These are phyloP conservation scores for Podila horticola DNA, from an alignment of 192 early-diverging fungal species.

Conservation along the genomic window DNA sequence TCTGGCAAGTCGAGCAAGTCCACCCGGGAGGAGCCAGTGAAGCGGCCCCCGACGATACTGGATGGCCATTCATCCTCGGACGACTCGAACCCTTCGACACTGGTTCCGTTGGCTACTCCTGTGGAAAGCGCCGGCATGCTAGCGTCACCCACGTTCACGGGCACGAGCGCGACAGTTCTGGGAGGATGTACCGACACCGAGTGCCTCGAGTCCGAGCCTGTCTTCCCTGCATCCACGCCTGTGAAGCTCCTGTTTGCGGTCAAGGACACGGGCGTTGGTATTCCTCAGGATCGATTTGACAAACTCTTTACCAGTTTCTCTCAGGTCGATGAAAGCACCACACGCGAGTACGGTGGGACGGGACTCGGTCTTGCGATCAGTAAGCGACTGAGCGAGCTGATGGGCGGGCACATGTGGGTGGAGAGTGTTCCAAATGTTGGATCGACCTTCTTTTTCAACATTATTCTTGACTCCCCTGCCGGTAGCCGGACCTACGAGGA, in stretches of 20 bases:
- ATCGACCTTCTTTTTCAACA: constrained; percentile 62
- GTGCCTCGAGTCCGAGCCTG: constrained; percentile 11
- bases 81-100: constrained; percentile 1
- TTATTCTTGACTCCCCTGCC: constrained; percentile 52
- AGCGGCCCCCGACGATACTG: not conserved
- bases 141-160: not conserved
- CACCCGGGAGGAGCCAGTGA: not conserved
- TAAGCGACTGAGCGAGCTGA: constrained; percentile 66
- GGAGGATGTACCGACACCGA: not conserved
- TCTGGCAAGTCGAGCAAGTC: not conserved
- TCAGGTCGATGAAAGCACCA: constrained; percentile 69
- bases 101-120: constrained; percentile 1
- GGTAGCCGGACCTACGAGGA: constrained; percentile 35
- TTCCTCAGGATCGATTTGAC: constrained; percentile 62
- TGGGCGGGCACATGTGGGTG: constrained; percentile 74
- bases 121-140: not conserved
- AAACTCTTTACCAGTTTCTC: constrained; percentile 72
- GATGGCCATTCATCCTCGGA: constrained; percentile 11
- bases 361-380: constrained; percentile 77
- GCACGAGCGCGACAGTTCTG: not conserved
- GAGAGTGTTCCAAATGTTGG: constrained; percentile 61
- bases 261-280: constrained; percentile 74
- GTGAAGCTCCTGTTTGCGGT: constrained; percentile 49
- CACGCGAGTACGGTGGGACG: constrained; percentile 67
- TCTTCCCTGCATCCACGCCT: constrained; percentile 17